A percentile compares a stretch with the other conserved stretches of the same genome.
These are phyloP conservation scores for Lepidium africanum DNA, from an alignment of 345 rosid species.

Conservation along the genomic window DNA sequence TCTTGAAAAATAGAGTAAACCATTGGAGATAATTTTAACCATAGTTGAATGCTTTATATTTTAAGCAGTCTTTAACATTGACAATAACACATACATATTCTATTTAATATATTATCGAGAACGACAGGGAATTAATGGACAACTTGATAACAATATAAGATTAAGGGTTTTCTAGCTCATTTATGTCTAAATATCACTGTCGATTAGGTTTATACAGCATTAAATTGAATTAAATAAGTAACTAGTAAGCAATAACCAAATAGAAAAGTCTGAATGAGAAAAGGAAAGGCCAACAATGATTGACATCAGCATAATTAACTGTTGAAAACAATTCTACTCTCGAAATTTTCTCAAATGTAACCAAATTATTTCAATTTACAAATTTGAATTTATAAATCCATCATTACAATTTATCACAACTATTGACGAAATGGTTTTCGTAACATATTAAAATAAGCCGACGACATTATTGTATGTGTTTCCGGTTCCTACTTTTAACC, in stretches of 20 bases:
- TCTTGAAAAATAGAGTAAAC: no score
- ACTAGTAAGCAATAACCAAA: neutral
- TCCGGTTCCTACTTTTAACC: slow-evolving; percentile 25
- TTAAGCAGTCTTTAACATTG: neutral
- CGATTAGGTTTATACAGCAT: slow-evolving; percentile 14
- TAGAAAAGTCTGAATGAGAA: slow-evolving; percentile 1
- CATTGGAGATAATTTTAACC: no score
- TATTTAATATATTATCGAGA: neutral
- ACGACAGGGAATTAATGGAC: neutral
- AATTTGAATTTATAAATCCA: no score
- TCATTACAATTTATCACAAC: no score
- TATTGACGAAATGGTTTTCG: no score
- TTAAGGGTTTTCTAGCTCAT: neutral
- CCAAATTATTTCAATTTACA: neutral
- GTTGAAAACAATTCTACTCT: neutral
- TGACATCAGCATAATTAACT: neutral
- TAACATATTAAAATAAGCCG: neutral
- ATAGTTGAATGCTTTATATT: neutral
- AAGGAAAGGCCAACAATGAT: slow-evolving; percentile 13
- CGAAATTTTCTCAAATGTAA: neutral
- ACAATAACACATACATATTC: neutral
- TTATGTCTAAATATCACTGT: neutral
- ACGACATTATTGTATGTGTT: neutral
- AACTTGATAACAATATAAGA: neutral
- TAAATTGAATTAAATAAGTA: neutral